These are phyloP conservation scores for Wickerhamomyces xylosicus DNA, from an alignment of 805 yeast genomes.

Conservation along the genomic window DNA sequence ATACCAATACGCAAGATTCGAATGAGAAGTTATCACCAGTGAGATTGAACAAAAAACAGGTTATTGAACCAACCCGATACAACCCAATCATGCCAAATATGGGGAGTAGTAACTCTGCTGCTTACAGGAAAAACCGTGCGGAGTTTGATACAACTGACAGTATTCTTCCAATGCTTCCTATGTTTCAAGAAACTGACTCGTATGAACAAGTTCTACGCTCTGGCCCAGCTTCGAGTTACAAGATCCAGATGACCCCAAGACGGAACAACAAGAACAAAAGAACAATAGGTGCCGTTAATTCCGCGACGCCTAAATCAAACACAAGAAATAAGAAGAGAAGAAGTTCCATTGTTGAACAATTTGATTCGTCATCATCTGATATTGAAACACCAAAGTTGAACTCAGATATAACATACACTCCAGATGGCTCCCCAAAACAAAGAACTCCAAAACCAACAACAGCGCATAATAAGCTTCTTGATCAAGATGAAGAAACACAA, in stretches of 20 bases:
- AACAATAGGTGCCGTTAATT: constrained; percentile 9
- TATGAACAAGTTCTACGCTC: constrained; percentile 1
- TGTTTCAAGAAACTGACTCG: constrained; percentile 4
- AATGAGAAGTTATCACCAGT: constrained; percentile 20
- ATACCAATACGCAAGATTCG: constrained; percentile 8
- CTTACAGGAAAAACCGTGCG: background rate
- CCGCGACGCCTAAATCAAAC: constrained; percentile 15
- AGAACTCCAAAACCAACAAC: background rate
- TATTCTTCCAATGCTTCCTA: constrained; percentile 17
- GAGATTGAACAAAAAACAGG: constrained; percentile 7
- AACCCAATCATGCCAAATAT: constrained; percentile 21
- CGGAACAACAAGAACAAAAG: constrained; percentile 8
- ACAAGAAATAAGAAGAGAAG: constrained; percentile 14
- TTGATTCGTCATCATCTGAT: constrained; percentile 21
- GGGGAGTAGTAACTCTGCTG: background rate
- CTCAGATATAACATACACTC: constrained; percentile 18
- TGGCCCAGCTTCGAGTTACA: constrained; percentile 18
- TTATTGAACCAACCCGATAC: background rate
- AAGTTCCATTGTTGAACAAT: constrained; percentile 16
- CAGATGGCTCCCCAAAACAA: constrained; percentile 2
- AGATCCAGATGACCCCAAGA: constrained; percentile 16
- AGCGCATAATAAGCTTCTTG: background rate
- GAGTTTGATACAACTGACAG: constrained; percentile 20
- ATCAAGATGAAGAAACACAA: constrained; percentile 16
- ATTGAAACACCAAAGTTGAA: constrained; percentile 17